A percentile compares a stretch with the other conserved stretches of the same genome.
These are phyloP conservation scores for Xylariaceae sp. DNA, from an alignment of 2,329 filamentous ascomycete species.

Conservation along the genomic window DNA sequence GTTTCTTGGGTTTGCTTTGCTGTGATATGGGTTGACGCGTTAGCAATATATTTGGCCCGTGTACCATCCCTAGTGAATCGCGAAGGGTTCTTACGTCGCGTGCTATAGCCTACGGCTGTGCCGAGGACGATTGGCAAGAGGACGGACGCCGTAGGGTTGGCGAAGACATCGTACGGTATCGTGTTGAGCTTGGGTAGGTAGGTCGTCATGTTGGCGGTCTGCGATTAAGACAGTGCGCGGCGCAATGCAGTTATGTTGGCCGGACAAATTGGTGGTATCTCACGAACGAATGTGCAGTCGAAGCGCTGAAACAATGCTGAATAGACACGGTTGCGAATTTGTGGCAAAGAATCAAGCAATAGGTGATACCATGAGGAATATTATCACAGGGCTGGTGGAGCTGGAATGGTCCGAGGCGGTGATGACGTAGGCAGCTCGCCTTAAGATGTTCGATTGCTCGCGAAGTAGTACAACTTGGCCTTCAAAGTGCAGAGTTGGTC, in stretches of 20 bases:
- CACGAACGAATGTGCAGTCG: not conserved
- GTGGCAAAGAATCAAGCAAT: not conserved
- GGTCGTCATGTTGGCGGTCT: slow-evolving; percentile 62
- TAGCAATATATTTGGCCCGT: not conserved
- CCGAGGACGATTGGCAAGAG: slow-evolving; percentile 74
- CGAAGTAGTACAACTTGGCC: too few relatives aligned
- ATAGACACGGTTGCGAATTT: not conserved
- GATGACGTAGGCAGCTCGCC: not conserved
- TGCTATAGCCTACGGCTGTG: slow-evolving; percentile 68
- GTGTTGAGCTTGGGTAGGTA: slow-evolving; percentile 72
- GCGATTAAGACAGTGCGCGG: not conserved
- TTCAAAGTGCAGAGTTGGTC: too few relatives aligned
- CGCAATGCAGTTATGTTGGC: not conserved
- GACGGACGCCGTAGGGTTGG: slow-evolving; percentile 68
- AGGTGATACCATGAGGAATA: not conserved
- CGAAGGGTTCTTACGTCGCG: slow-evolving; percentile 53
- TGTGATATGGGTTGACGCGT: slow-evolving; percentile 28
- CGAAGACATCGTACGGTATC: slow-evolving; percentile 68
- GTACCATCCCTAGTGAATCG: not conserved
- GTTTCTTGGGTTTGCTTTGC: slow-evolving; percentile 57
- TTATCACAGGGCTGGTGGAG: not conserved
- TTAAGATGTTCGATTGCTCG: too few relatives aligned
- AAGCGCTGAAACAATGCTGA: not conserved
- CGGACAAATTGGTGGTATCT: not conserved
- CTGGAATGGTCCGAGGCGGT: not conserved